phyloP scores from a whole-genome alignment of 2,329 filamentous ascomycete species.

The Penicillium sp. region DNA sequence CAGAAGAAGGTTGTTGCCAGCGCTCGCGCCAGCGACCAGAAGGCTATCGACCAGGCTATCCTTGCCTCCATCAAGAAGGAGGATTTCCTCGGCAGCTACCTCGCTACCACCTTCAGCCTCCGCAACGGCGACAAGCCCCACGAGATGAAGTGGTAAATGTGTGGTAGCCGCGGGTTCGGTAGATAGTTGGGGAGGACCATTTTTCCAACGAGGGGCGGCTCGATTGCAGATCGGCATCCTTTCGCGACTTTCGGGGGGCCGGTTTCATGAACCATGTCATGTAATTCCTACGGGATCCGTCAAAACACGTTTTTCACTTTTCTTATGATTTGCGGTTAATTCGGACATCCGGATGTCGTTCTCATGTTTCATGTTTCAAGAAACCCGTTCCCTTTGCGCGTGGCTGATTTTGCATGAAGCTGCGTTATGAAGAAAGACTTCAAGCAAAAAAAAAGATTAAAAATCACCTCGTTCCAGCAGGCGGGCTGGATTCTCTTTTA shows the following conservation, averaged over 20 bases:
- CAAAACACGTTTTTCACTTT: constrained; percentile 29
- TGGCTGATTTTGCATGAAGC: constrained; percentile 37
- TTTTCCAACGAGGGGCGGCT: constrained; percentile 39
- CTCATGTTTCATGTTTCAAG: constrained; percentile 31
- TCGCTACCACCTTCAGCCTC: constrained; percentile 94
- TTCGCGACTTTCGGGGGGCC: constrained; percentile 33
- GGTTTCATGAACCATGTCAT: constrained; percentile 40
- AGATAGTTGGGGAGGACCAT: constrained; percentile 42
- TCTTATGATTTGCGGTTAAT: constrained; percentile 36
- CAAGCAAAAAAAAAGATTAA: constrained; percentile 36
- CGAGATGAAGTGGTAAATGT: constrained; percentile 96
- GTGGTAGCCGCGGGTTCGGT: constrained; percentile 44
- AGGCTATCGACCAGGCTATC: constrained; percentile 95
- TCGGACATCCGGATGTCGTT: constrained; percentile 36
- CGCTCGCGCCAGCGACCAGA: constrained; percentile 94
- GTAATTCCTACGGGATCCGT: constrained; percentile 43
- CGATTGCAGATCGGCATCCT: constrained; percentile 36
- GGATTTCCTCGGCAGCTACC: constrained; percentile 88
- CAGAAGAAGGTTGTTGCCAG: constrained; percentile 97
- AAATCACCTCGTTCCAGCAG: constrained; percentile 40
- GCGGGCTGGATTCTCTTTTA: constrained; percentile 35
- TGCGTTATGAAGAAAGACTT: constrained; percentile 37
- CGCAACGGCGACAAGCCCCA: constrained; percentile 99
- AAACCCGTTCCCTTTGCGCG: constrained; percentile 28
- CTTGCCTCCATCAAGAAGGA: constrained; percentile 98